Evolutionary conservation across 148 eudicot species (phyloP).

Genomic region (Rhododendron griersonianum): DNA sequence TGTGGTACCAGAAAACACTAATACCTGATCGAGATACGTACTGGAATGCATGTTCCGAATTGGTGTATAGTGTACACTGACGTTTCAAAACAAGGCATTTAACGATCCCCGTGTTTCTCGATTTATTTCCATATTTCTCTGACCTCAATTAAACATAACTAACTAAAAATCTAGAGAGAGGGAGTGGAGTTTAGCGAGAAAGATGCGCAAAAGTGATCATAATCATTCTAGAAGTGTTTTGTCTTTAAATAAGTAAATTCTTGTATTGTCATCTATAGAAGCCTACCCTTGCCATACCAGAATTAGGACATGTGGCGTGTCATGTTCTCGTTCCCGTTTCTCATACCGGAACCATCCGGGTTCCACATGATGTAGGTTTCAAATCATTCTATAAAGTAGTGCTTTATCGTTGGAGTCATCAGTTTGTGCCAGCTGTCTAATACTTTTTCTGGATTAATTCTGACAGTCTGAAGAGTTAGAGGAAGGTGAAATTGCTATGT

Average conservation of each 20-base stretch:
- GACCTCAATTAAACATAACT: neutral
- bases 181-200: neutral
- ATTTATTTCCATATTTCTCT: neutral
- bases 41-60: neutral
- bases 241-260: neutral
- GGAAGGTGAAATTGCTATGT: slow-evolving; percentile 83
- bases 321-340: neutral
- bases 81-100: neutral
- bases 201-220: neutral
- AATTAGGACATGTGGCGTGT: neutral
- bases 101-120: neutral
- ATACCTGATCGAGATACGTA: neutral
- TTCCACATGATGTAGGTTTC: neutral
- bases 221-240: neutral
- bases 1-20: neutral
- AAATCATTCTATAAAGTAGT: slow-evolving; percentile 6
- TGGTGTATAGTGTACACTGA: neutral
- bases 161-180: neutral
- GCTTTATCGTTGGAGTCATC: slow-evolving; percentile 2
- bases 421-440: slow-evolving; percentile 20
- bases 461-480: slow-evolving; percentile 77
- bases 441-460: slow-evolving; percentile 16
- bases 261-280: neutral
- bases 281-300: neutral
- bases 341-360: neutral